A percentile compares a stretch with the other conserved stretches of the same genome.
Conservation (phyloP, 805 yeast genomes). For the Yarrowia osloensis region DNA sequence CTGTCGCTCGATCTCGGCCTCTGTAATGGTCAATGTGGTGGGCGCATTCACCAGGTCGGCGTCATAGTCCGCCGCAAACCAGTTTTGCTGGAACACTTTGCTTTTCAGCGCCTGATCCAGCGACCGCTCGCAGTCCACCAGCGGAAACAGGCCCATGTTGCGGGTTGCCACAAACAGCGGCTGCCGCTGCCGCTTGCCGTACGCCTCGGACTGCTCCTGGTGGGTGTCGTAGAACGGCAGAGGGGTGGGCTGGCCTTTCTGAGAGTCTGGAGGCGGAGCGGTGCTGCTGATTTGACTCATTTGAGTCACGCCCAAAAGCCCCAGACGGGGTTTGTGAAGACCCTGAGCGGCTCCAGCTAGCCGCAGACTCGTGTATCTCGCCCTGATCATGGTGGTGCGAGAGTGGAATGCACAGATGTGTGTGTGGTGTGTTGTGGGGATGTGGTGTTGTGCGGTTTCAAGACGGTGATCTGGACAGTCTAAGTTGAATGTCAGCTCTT, state of each 20-base stretch:
- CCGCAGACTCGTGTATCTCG: neutral
- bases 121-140: conserved; percentile 23
- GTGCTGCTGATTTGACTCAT: neutral
- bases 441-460: neutral
- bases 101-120: conserved; percentile 30
- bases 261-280: neutral
- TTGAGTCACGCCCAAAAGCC: neutral
- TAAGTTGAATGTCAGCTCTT: too few relatives aligned
- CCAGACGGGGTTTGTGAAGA: too few relatives aligned
- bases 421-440: neutral
- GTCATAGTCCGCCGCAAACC: conserved; percentile 25
- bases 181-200: neutral
- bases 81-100: conserved; percentile 30
- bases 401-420: neutral
- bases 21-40: conserved; percentile 4
- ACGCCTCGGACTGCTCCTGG: conserved; percentile 20
- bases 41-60: conserved; percentile 24
- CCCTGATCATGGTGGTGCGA: neutral
- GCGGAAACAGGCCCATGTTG: conserved; percentile 10
- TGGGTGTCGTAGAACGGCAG: conserved; percentile 27
- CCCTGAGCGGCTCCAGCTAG: neutral
- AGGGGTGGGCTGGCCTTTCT: neutral
- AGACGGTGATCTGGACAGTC: too few relatives aligned
- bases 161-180: conserved; percentile 21
- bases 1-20: conserved; percentile 21